Base-by-base conservation (phyloP, 371 early-diverging fungal genomes). In the Apophysomyces ossiformis region DNA sequence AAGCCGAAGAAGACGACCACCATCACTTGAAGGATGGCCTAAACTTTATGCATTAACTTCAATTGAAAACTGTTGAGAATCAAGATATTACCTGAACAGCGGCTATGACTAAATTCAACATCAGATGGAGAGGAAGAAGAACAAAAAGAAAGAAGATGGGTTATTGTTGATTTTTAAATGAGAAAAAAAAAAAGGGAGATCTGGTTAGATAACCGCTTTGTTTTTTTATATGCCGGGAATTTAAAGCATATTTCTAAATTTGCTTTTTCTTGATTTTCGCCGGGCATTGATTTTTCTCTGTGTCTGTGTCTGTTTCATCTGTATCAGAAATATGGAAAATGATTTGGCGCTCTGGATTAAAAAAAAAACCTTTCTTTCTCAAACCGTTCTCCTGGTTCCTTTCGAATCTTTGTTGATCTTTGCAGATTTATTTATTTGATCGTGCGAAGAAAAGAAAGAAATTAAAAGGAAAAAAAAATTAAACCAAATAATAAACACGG, bases 11-110 rank as follows among this genome's bases (percentile, higher is more conserved):
- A 73, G 1, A 85, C 84, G 16, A 87, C 71, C 8, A 83, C 79
- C 65, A 87, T 81, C 26, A 88, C 89, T 73, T 88, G 89, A 37
- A 82, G 65, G 61, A 87, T 84, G 58, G 89, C 81, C 87, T 88
- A 67, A 41, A 13, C 41, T 41, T 39, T 2, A 35, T 8, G 38
- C 21, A 15, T 15, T 65, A 26, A 41, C 2, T 7, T 38, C 36
- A 21, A 47, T 13, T 18, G 18, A n/a, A n/a, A 21, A 50, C 9
- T 50, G 54, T 7, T 47, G 7, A 11, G 7, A 7, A 1, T 11
- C 4, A 7, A 15, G 47, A 15, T 1, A 36, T 37, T 12, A 68
- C 69, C 69, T 68, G 69, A 18, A 69, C 60, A 3, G 69, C 69
- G 37, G 69, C 64, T 13, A 69, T 61, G 32, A 69, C 65, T 32